phyloP scores from a whole-genome alignment of 768 basidiomycete species.

The Auricularia sp. region DNA sequence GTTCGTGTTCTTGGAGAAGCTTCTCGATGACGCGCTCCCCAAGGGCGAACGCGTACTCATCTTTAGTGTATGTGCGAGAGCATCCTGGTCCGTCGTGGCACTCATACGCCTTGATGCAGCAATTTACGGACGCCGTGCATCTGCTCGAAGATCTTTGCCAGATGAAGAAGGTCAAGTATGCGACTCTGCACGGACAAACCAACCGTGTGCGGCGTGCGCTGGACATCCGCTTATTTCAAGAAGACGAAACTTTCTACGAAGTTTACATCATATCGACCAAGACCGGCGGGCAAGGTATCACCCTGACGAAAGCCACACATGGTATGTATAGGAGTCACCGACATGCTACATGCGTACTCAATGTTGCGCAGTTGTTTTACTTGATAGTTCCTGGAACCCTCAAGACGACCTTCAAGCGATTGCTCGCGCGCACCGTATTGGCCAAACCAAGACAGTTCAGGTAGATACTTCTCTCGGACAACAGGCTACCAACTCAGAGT shows the following conservation, averaged over 20 bases:
- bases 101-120: background rate
- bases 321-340: background rate
- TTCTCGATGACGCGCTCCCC: slow-evolving; percentile 46
- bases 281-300: slow-evolving; percentile 56
- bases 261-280: slow-evolving; percentile 63
- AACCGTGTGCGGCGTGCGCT: slow-evolving; percentile 42
- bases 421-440: slow-evolving; percentile 36
- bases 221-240: slow-evolving; percentile 55
- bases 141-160: slow-evolving; percentile 57
- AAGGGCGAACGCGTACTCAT: slow-evolving; percentile 54
- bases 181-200: slow-evolving; percentile 49
- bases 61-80: slow-evolving; percentile 42
- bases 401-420: slow-evolving; percentile 27
- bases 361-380: slow-evolving; percentile 8
- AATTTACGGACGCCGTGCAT: slow-evolving; percentile 47
- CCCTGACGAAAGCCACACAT: background rate
- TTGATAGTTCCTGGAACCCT: slow-evolving; percentile 28
- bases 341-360: no score
- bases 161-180: slow-evolving; percentile 47
- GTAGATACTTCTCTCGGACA: slow-evolving; percentile 18
- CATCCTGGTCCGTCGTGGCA: background rate
- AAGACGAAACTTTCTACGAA: slow-evolving; percentile 47
- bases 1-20: slow-evolving; percentile 46
- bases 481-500: background rate
- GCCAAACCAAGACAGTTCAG: slow-evolving; percentile 63